Evolutionary conservation across 2,329 filamentous ascomycete species (phyloP).

Genomic region (Shiraia sp.): DNA sequence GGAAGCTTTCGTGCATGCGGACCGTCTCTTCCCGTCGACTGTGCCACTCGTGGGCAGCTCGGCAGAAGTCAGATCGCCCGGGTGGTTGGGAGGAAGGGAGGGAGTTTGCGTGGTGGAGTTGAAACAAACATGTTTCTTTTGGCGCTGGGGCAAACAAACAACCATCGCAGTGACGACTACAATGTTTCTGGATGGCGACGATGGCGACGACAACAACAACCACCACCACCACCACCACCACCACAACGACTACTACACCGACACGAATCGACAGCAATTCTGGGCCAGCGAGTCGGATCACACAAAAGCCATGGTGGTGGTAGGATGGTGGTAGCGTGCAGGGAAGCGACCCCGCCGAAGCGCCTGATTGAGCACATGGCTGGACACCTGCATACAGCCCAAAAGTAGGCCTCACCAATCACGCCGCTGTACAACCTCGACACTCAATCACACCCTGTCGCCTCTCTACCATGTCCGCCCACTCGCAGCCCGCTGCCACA

Average conservation of each 20-base stretch:
- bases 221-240: too few relatives aligned
- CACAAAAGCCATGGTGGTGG: slow-evolving; percentile 1
- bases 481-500: slow-evolving; percentile 30
- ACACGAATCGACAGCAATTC: not conserved
- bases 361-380: slow-evolving; percentile 34
- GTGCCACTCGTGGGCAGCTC: slow-evolving; percentile 21
- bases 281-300: slow-evolving; percentile 5
- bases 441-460: slow-evolving; percentile 29
- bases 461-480: slow-evolving; percentile 21
- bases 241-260: not conserved
- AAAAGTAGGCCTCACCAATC: slow-evolving; percentile 37
- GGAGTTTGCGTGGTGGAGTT: slow-evolving; percentile 10
- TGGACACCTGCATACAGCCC: slow-evolving; percentile 33
- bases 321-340: slow-evolving; percentile 12
- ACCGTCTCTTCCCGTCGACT: slow-evolving; percentile 26
- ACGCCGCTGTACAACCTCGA: slow-evolving; percentile 14
- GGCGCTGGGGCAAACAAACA: not conserved
- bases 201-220: not conserved
- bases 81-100: slow-evolving; percentile 7
- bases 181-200: too few relatives aligned
- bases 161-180: not conserved
- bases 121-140: slow-evolving; percentile 21
- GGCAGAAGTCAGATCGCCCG: slow-evolving; percentile 3
- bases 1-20: slow-evolving; percentile 25
- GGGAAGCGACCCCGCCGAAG: slow-evolving; percentile 34